Conservation (phyloP, 2,329 filamentous ascomycete genomes). For the Ophiostoma tasmaniense region DNA sequence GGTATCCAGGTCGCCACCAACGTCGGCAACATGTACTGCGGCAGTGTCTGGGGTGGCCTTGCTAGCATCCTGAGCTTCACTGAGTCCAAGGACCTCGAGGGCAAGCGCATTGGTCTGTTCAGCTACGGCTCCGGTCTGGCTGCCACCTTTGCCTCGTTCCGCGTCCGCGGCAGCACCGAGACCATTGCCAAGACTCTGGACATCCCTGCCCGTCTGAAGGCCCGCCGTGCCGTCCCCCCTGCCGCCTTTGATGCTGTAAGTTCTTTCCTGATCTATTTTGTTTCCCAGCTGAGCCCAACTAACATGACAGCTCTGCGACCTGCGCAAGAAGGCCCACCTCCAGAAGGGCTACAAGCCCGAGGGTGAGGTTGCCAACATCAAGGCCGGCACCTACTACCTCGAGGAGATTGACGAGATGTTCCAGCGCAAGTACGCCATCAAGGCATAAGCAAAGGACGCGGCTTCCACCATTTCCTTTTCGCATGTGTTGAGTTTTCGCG, state of each 20-base stretch:
- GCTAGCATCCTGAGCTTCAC: conserved; percentile 60
- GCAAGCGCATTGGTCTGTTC: conserved; percentile 69
- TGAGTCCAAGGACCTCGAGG: conserved; percentile 53
- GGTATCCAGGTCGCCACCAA: conserved; percentile 68
- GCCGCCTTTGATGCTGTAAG: conserved; percentile 66
- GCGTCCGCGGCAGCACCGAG: conserved; percentile 61
- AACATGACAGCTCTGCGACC: conserved; percentile 57
- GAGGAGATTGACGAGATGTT: conserved; percentile 78
- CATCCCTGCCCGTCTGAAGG: conserved; percentile 59
- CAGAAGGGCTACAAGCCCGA: conserved; percentile 68
- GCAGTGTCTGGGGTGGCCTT: conserved; percentile 68
- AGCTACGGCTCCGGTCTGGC: conserved; percentile 72
- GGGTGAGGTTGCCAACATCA: conserved; percentile 59
- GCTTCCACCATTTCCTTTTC: neutral
- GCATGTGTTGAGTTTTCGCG: neutral
- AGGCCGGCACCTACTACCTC: conserved; percentile 66
- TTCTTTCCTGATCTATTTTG: conserved; percentile 15
- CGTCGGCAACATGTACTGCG: conserved; percentile 62
- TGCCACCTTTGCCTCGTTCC: conserved; percentile 64
- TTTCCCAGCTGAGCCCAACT: conserved; percentile 16
- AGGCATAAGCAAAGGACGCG: conserved; percentile 44
- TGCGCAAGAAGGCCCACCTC: conserved; percentile 75
- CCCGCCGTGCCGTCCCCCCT: conserved; percentile 58
- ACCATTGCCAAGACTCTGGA: conserved; percentile 59
- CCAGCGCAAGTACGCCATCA: conserved; percentile 68